Base-by-base conservation (phyloP, 2,329 filamentous ascomycete genomes). In the Colletotrichum brevisporum region DNA sequence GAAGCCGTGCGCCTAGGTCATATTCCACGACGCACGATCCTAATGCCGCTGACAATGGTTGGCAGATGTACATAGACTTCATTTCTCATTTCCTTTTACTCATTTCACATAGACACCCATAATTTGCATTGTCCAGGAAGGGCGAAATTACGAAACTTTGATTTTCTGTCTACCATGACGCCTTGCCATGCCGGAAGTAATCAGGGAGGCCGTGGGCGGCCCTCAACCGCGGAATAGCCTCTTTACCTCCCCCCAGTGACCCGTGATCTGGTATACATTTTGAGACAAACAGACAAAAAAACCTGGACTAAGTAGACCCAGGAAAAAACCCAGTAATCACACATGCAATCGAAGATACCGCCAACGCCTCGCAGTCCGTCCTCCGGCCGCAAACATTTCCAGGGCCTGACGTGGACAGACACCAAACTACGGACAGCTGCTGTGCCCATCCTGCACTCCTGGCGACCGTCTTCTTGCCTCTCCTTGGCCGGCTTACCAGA, bases 401-500 rank as follows among this genome's bases (percentile, higher is more conserved):
- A 36, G 31, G 31, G 10, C 9, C 31, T 10, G 8, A 8, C 31
- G 10, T 36, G 31, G 31, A 36, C 31, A 36, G 8, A 36, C 31
- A 36, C 8, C 31, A 8, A 36, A 36, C 31, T 36, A 36, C 3
- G 31, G 9, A 2, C 31, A 6, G 31, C 8, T 36, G 31, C 8
- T 9, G 8, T 36, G 31, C 31, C 10, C 31, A 36, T 36, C 31
- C 31, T 36, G 31, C 31, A n/a, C 45, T 47, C 13, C 45, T 18
- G 3, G 5, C 5, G 45, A 6, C 26, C 43, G 12, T 15, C 13
- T 21, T 3, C 47, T 5, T 48, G 24, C 43, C 21, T 13, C 26
- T 21, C 45, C 6, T 15, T 47, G 6, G 16, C 31, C 26, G 63
- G 56, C 67, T 78, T 82, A 98, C 95, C 95, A 98, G 87, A 98